Conservation (phyloP, 2,329 filamentous ascomycete species). For the Pyrenochaeta sp. region DNA sequence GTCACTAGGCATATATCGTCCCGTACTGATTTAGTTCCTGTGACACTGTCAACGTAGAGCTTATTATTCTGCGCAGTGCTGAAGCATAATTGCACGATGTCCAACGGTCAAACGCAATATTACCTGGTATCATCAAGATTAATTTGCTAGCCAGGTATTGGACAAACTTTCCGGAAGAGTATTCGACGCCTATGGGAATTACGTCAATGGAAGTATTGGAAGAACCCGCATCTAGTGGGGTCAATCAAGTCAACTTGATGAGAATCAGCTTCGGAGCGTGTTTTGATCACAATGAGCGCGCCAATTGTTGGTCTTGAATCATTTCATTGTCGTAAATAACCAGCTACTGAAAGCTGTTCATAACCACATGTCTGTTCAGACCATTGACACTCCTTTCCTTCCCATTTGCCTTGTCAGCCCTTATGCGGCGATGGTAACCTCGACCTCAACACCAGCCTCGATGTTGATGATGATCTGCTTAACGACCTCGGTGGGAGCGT, state of each 20-base stretch:
- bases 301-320: slow-evolving; percentile 17
- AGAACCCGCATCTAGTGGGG: slow-evolving; percentile 6
- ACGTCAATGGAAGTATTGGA: slow-evolving; percentile 33
- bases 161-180: slow-evolving; percentile 37
- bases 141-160: slow-evolving; percentile 42
- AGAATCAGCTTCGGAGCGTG: too few species aligned
- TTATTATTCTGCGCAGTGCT: too few species aligned
- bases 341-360: slow-evolving; percentile 33
- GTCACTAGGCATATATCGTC: too few species aligned
- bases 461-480: slow-evolving; percentile 98
- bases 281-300: not conserved
- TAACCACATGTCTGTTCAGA: slow-evolving; percentile 34
- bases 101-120: slow-evolving; percentile 52
- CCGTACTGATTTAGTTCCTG: too few species aligned
- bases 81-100: too few species aligned
- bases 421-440: slow-evolving; percentile 90
- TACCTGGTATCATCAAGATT: slow-evolving; percentile 48
- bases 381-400: slow-evolving; percentile 20
- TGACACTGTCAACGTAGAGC: too few species aligned
- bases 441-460: slow-evolving; percentile 91
- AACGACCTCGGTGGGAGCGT: slow-evolving; percentile 96
- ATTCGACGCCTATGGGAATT: slow-evolving; percentile 42
- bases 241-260: too few species aligned
- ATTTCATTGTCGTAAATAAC: slow-evolving; percentile 30
- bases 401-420: slow-evolving; percentile 25